Percentiles rank a stretch among this genome's conserved stretches.
phyloP scores from a whole-genome alignment of 371 early-diverging fungal genomes.

The Blakeslea trispora region DNA sequence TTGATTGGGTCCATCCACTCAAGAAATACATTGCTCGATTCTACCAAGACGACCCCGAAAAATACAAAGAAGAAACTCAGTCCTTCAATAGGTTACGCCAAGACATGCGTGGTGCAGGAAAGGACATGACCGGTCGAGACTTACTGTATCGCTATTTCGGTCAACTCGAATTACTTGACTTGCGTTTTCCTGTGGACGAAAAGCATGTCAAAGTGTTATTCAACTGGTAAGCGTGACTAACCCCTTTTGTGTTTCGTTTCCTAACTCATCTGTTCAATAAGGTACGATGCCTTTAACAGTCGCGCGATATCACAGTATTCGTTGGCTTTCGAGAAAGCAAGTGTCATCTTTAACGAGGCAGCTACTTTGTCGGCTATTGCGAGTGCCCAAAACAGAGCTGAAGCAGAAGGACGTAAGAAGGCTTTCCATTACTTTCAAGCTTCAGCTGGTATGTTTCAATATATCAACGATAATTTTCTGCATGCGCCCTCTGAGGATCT shows the following conservation, averaged over 20 bases:
- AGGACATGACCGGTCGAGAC: slow-evolving; percentile 89
- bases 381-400: slow-evolving; percentile 71
- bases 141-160: slow-evolving; percentile 94
- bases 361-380: slow-evolving; percentile 77
- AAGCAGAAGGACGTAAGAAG: slow-evolving; percentile 74
- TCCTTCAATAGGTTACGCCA: slow-evolving; percentile 89
- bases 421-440: slow-evolving; percentile 90
- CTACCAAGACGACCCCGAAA: slow-evolving; percentile 93
- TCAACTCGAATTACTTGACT: slow-evolving; percentile 92
- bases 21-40: slow-evolving; percentile 78
- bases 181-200: slow-evolving; percentile 91
- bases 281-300: slow-evolving; percentile 85
- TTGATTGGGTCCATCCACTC: slow-evolving; percentile 85
- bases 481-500: slow-evolving; percentile 95
- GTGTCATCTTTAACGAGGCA: slow-evolving; percentile 92
- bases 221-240: slow-evolving; percentile 89
- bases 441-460: slow-evolving; percentile 90
- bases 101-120: slow-evolving; percentile 93
- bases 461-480: slow-evolving; percentile 95
- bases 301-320: slow-evolving; percentile 72
- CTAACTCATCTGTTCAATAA: slow-evolving; percentile 22
- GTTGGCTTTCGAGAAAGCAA: slow-evolving; percentile 95
- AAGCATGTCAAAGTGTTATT: slow-evolving; percentile 86
- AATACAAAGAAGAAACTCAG: slow-evolving; percentile 81
- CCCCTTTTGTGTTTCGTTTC: not conserved